phyloP scores from a whole-genome alignment of 1,139 yeast genomes.

The Yamadazyma sp. region DNA sequence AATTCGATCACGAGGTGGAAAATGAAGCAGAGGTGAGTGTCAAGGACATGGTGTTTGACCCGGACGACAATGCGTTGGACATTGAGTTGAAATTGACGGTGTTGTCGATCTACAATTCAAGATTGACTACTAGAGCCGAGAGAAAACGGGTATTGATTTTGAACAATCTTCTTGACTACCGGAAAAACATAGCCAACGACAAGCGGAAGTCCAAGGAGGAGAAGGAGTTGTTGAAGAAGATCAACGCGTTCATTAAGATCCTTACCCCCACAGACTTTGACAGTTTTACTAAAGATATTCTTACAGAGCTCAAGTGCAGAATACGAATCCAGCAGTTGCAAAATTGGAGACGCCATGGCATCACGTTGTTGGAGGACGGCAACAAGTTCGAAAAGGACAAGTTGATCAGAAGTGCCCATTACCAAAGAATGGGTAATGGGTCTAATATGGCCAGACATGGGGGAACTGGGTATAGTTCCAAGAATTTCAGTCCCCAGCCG shows the following conservation, averaged over 20 bases:
- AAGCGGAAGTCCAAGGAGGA: slow-evolving; percentile 88
- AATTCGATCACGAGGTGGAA: slow-evolving; percentile 93
- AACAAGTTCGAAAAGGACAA: slow-evolving; percentile 86
- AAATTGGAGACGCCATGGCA: slow-evolving; percentile 89
- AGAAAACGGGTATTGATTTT: slow-evolving; percentile 78
- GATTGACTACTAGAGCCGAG: slow-evolving; percentile 90
- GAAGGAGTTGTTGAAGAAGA: slow-evolving; percentile 69
- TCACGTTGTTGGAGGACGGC: slow-evolving; percentile 82
- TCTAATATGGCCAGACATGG: slow-evolving; percentile 30
- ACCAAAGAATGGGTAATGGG: slow-evolving; percentile 60
- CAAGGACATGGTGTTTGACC: slow-evolving; percentile 93
- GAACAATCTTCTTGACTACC: slow-evolving; percentile 78
- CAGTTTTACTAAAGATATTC: slow-evolving; percentile 65
- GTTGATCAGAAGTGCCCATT: slow-evolving; percentile 55
- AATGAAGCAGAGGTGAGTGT: slow-evolving; percentile 94
- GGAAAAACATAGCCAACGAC: slow-evolving; percentile 72
- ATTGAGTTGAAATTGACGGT: slow-evolving; percentile 86
- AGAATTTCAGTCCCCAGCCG: slow-evolving; percentile 37
- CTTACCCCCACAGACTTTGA: slow-evolving; percentile 82
- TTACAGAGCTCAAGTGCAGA: slow-evolving; percentile 77
- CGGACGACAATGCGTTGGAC: slow-evolving; percentile 86
- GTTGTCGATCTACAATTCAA: slow-evolving; percentile 83
- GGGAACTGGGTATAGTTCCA: slow-evolving; percentile 11
- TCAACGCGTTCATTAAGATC: slow-evolving; percentile 79
- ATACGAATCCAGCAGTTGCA: slow-evolving; percentile 85